A percentile compares a stretch with the other conserved stretches of the same genome.
Conservation (phyloP, 164 flowering plant genomes). For the Houttuynia cordata region DNA sequence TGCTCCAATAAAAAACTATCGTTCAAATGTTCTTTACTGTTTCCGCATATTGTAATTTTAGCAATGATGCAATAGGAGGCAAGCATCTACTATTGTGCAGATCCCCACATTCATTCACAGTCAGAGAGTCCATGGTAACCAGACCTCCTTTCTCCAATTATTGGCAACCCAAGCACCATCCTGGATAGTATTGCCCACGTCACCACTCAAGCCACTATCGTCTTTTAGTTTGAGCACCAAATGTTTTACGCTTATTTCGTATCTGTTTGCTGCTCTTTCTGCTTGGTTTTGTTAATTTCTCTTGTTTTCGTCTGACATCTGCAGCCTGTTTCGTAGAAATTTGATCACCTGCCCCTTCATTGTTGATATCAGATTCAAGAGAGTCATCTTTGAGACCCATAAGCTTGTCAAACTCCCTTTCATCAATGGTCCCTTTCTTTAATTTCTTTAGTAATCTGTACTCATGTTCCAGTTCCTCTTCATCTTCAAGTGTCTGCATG, state of each 20-base stretch:
- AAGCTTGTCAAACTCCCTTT: slow-evolving; percentile 59
- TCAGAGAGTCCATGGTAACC: no score
- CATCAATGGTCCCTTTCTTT: slow-evolving; percentile 68
- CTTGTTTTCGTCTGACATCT: background rate
- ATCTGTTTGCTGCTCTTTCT: no score
- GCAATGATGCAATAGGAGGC: no score
- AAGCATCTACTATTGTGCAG: no score
- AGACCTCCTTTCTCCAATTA: no score
- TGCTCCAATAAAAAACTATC: no score
- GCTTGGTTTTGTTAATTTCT: background rate
- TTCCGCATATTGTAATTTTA: no score
- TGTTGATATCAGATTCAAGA: background rate
- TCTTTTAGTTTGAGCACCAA: background rate
- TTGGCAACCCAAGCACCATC: no score
- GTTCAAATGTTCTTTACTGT: no score
- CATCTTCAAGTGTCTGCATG: slow-evolving; percentile 62
- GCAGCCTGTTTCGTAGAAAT: background rate
- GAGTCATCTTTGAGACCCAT: slow-evolving; percentile 47
- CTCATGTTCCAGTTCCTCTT: slow-evolving; percentile 64
- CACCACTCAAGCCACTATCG: background rate
- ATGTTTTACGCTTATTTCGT: no score
- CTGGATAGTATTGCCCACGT: background rate
- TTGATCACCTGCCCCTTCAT: background rate
- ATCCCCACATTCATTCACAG: no score
- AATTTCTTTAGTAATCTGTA: slow-evolving; percentile 77